Conservation (phyloP, 257 asterid species). For the Leptodermis oblonga region DNA sequence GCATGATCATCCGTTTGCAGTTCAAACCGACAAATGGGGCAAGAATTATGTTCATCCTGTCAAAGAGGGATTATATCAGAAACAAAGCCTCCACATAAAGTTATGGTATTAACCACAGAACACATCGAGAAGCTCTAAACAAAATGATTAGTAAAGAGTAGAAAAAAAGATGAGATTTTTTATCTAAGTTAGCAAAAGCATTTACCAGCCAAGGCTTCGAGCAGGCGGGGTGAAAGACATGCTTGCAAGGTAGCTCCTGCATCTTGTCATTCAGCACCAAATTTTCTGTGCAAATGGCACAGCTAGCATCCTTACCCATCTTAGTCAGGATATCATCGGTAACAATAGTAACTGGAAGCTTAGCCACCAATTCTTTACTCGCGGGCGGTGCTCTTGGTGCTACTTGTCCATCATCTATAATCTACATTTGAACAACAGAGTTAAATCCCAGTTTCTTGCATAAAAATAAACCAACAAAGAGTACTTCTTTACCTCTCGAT, state of each 20-base stretch:
- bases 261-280: constrained; percentile 66
- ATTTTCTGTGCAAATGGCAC: constrained; percentile 89
- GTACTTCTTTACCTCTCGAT: background rate
- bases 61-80: background rate
- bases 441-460: constrained; percentile 7
- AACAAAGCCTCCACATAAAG: background rate
- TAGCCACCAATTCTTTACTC: constrained; percentile 89
- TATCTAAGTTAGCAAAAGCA: background rate
- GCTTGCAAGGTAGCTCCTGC: constrained; percentile 95
- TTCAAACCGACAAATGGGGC: constrained; percentile 94
- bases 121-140: background rate
- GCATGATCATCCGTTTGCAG: constrained; percentile 86
- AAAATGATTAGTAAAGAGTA: background rate
- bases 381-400: constrained; percentile 94
- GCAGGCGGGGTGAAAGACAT: constrained; percentile 96
- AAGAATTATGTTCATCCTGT: constrained; percentile 91
- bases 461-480: background rate
- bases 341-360: constrained; percentile 68
- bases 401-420: constrained; percentile 50
- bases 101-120: background rate
- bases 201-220: constrained; percentile 98
- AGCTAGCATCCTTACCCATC: constrained; percentile 73
- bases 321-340: constrained; percentile 53
- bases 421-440: constrained; percentile 29
- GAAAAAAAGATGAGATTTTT: background rate